phyloP scores from a whole-genome alignment of 1,284 basidiomycete species.

The Retiboletus fuscus region DNA sequence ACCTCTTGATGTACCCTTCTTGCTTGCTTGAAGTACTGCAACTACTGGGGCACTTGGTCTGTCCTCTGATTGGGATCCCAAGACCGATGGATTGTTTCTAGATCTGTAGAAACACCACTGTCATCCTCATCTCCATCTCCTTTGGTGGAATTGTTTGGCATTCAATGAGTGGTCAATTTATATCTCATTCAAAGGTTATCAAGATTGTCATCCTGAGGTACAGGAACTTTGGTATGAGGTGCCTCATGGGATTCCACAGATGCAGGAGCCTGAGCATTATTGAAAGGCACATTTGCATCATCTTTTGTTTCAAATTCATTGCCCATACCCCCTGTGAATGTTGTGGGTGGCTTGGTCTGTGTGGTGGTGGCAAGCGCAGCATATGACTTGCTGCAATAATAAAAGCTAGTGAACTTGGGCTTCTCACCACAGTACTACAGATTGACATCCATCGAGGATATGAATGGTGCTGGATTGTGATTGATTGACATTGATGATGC shows the following conservation, averaged over 20 bases:
- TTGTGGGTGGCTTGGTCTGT: constrained; percentile 33
- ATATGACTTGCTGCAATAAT: constrained; percentile 50
- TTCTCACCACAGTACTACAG: constrained; percentile 49
- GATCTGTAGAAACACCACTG: constrained; percentile 43
- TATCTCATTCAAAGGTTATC: constrained; percentile 23
- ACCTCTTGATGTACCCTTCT: constrained; percentile 28
- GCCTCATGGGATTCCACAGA: constrained; percentile 28
- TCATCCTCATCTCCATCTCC: too few species aligned
- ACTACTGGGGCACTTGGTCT: constrained; percentile 25
- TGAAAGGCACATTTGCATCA: constrained; percentile 24
- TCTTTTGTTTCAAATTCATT: constrained; percentile 43
- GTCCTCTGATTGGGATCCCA: constrained; percentile 43
- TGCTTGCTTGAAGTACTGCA: constrained; percentile 19
- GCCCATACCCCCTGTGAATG: constrained; percentile 26
- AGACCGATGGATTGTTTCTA: constrained; percentile 50
- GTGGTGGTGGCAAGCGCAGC: constrained; percentile 40
- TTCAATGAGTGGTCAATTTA: constrained; percentile 27
- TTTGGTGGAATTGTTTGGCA: constrained; percentile 41
- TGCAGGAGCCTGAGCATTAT: constrained; percentile 16
- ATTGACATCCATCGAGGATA: constrained; percentile 43
- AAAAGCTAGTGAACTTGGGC: constrained; percentile 49
- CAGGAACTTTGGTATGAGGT: constrained; percentile 29
- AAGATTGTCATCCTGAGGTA: constrained; percentile 41
- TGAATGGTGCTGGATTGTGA: constrained; percentile 41
- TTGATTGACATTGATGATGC: constrained; percentile 41